Evolutionary conservation across 768 basidiomycete genomes (phyloP), one percentile per base, ranked within the genome.

Genomic region (Daedaleopsis nitida): DNA sequence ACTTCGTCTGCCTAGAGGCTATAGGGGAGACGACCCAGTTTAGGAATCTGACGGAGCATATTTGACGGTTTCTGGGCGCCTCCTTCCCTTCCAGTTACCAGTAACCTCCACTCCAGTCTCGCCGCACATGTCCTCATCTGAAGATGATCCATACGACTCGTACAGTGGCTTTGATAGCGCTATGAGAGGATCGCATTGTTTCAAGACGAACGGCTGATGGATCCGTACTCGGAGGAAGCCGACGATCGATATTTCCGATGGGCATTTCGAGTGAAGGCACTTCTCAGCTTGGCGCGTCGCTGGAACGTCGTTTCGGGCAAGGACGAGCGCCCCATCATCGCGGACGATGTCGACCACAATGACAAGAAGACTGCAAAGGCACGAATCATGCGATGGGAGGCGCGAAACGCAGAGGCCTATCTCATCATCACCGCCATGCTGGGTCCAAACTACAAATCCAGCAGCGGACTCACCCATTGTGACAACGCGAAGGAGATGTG

Each of bases 351-450:
- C 43, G n/a, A n/a, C 13, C 43, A 44, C n/a, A n/a, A n/a, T n/a
- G 42, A 55, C 3, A 44, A 55, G 43, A 19, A 27, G 24, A 21
- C 17, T 3, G 17, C 43, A 6, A 1, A 45, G 43, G 21, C 23
- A 38, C 54, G 54, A 16, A 12, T 55, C 10, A 16, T 17, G 14
- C 39, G 14, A 7, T 56, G 55, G 55, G 9, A 56, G 55, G 24
- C 17, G 17, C 55, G 55, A 35, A 34, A 56, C 32, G 42, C 32
- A 16, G 19, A 48, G 16, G 45, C 55, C 5, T 32, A 19, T 6
- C 37, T 49, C 55, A 44, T 56, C 55, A 47, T 56, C 45, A 10
- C 23, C 45, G 32, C 32, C 44, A 56, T 47, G 34, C n/a, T 56
- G 9, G 14, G 37, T 14, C 37, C 37, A 1, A 45, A 44, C 1